A percentile compares a stretch with the other conserved stretches of the same genome.
These are phyloP conservation scores for Serendipita sp. DNA, from an alignment of 768 basidiomycete genomes.

Conservation along the genomic window DNA sequence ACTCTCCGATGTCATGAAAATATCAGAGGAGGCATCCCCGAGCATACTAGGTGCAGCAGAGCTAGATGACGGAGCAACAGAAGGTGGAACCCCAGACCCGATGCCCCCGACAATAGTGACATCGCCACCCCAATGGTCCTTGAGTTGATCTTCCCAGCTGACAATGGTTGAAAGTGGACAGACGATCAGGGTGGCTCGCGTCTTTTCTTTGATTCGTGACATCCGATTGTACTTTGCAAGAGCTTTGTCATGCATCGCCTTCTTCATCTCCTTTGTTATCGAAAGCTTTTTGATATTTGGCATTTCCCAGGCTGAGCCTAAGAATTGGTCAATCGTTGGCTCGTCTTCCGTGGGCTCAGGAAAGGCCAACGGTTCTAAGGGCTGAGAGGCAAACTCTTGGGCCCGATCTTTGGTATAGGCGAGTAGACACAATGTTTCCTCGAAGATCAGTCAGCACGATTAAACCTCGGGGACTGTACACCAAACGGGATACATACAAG, in stretches of 20 bases:
- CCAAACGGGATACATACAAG: background rate
- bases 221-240: constrained; percentile 59
- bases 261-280: constrained; percentile 41
- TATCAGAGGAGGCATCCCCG: background rate
- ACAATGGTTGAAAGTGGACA: constrained; percentile 93
- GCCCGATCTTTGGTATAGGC: constrained; percentile 69
- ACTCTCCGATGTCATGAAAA: background rate
- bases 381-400: constrained; percentile 40
- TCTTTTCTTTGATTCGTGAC: constrained; percentile 63
- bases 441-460: background rate
- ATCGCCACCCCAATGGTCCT: constrained; percentile 88
- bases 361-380: constrained; percentile 30
- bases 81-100: constrained; percentile 24
- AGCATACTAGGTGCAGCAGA: background rate
- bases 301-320: constrained; percentile 70
- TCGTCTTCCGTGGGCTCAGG: constrained; percentile 13
- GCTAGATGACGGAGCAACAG: constrained; percentile 18
- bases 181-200: constrained; percentile 85
- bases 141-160: constrained; percentile 98
- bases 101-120: constrained; percentile 70
- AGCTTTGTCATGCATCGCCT: constrained; percentile 33
- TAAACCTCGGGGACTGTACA: background rate
- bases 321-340: constrained; percentile 37
- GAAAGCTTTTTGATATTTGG: constrained; percentile 28
- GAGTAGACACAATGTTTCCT: constrained; percentile 31